Evolutionary conservation across 1,139 yeast species (phyloP), one percentile per base, ranked within the genome.

Genomic region (Pichia inconspicua): DNA sequence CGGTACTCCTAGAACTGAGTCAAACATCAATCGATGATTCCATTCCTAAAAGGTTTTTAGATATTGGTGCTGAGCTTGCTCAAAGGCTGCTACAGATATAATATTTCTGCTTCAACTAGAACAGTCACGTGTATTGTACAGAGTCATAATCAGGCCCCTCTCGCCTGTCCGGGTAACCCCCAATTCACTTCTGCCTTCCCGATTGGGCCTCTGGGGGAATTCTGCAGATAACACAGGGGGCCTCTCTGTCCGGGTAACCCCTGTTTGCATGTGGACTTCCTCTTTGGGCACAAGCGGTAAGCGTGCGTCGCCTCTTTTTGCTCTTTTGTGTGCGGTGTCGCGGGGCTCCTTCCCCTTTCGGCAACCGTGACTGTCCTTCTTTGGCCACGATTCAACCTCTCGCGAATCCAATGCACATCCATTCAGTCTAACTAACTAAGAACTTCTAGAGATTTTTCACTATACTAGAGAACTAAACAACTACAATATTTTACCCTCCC

Each of bases 221-320:
- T 52, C 38, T 42, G 31, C 28, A 46, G 57, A 52, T 53, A 52
- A 47, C 19, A 22, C 7, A 14, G n/a, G n/a, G n/a, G n/a, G n/a
- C n/a, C n/a, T n/a, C n/a, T n/a, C n/a, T n/a, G 5, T 42, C 54
- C 55, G 62, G 62, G 63, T 59, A 55, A 59, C 62, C 49, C 56
- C 47, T 8, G 8, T 30, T 47, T 52, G 48, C 46, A 44, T 15
- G 45, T 51, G 25, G 46, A 32, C 49, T 59, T 40, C 63, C 63
- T 58, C 48, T 45, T 59, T 59, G 63, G 62, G 54, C 55, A 51
- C 45, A 53, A 40, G 51, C 25, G 58, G 55, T 48, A 51, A n/a
- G 25, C 11, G 41, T 27, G 30, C 7, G 25, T 10, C 15, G 22
- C 30, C 5, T 22, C 5, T 22, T 22, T 22, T 22, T 12, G 1